Conservation (phyloP, 768 basidiomycete genomes). For the Tephrocybe sp. region DNA sequence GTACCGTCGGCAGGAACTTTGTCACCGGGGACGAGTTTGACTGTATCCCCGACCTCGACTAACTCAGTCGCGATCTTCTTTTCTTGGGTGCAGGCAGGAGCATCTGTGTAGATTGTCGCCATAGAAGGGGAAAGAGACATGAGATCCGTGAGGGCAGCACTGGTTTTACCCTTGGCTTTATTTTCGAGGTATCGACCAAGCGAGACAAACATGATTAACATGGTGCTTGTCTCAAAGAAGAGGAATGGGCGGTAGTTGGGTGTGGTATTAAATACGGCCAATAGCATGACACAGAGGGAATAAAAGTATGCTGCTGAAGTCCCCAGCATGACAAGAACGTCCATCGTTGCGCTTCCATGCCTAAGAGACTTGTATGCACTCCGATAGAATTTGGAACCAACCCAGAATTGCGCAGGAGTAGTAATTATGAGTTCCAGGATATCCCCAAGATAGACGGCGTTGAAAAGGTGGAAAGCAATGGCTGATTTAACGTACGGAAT, state of each 20-base stretch:
- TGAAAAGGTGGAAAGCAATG: conserved; percentile 49
- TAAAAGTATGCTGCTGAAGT: conserved; percentile 94
- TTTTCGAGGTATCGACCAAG: conserved; percentile 96
- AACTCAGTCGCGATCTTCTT: conserved; percentile 93
- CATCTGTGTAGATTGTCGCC: conserved; percentile 93
- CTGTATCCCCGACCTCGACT: conserved; percentile 89
- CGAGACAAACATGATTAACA: conserved; percentile 97
- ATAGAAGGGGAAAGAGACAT: conserved; percentile 95
- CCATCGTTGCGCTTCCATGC: conserved; percentile 94
- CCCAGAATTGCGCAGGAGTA: conserved; percentile 91
- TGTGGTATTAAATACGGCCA: conserved; percentile 62
- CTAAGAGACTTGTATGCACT: conserved; percentile 90
- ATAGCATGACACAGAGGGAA: conserved; percentile 71
- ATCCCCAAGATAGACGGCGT: conserved; percentile 81
- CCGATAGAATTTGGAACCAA: conserved; percentile 84
- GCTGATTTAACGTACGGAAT: conserved; percentile 60
- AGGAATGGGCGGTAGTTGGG: conserved; percentile 77
- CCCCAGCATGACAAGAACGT: conserved; percentile 94
- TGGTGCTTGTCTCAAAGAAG: conserved; percentile 99
- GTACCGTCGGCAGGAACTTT: conserved; percentile 96
- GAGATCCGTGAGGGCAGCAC: conserved; percentile 93
- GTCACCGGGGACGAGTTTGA: conserved; percentile 95
- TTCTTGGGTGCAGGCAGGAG: conserved; percentile 76
- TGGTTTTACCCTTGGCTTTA: conserved; percentile 95
- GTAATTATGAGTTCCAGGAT: conserved; percentile 74